Percentiles rank a stretch among this genome's conserved stretches.
These are phyloP conservation scores for Cladosporium sp. DNA, from an alignment of 2,329 filamentous ascomycete genomes.

Conservation along the genomic window DNA sequence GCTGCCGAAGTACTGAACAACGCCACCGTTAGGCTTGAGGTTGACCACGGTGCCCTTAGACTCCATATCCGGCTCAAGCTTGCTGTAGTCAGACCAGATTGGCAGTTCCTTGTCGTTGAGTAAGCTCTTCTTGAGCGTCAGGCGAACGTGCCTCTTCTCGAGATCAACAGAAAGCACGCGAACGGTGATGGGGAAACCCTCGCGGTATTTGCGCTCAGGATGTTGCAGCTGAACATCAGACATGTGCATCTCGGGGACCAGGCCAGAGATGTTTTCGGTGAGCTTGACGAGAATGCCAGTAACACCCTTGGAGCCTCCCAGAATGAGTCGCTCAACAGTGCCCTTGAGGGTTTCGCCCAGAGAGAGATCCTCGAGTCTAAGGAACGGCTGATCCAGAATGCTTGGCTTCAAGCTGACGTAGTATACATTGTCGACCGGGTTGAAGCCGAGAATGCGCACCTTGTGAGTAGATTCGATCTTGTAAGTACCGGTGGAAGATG, in stretches of 20 bases:
- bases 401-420: slow-evolving; percentile 78
- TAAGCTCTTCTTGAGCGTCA: slow-evolving; percentile 91
- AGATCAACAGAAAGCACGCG: slow-evolving; percentile 77
- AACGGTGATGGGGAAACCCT: slow-evolving; percentile 77
- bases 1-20: slow-evolving; percentile 85
- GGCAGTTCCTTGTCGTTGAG: slow-evolving; percentile 68
- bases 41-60: slow-evolving; percentile 84
- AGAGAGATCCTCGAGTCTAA: slow-evolving; percentile 85
- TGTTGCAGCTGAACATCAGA: slow-evolving; percentile 83
- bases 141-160: slow-evolving; percentile 69
- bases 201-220: slow-evolving; percentile 92
- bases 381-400: slow-evolving; percentile 79
- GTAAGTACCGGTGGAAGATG: slow-evolving; percentile 70
- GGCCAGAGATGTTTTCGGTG: slow-evolving; percentile 80
- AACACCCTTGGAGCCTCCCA: slow-evolving; percentile 73
- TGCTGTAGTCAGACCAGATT: slow-evolving; percentile 73
- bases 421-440: slow-evolving; percentile 77
- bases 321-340: slow-evolving; percentile 75
- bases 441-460: slow-evolving; percentile 81
- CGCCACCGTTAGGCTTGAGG: slow-evolving; percentile 70
- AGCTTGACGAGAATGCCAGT: slow-evolving; percentile 77
- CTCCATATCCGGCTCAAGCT: slow-evolving; percentile 68
- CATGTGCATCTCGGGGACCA: slow-evolving; percentile 82
- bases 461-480: slow-evolving; percentile 73
- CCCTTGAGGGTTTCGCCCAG: slow-evolving; percentile 77